Conservation (phyloP, 2,329 filamentous ascomycete genomes). For the Trichoderma arundinaceum region DNA sequence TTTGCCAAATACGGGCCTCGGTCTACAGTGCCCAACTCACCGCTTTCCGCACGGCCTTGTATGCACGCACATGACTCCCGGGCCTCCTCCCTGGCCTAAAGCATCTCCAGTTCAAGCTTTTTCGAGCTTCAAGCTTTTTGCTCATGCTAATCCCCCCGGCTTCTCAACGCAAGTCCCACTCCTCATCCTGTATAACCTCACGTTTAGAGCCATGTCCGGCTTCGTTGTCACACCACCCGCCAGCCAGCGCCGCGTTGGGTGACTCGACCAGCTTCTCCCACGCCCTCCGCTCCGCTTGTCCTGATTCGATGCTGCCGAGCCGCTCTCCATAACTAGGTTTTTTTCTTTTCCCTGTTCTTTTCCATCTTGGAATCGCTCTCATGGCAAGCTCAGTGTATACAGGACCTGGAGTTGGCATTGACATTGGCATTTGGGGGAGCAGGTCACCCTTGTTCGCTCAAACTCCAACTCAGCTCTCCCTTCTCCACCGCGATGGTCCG, state of each 20-base stretch:
- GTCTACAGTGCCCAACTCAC: not conserved
- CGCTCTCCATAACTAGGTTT: not conserved
- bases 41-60: not conserved
- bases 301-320: not conserved
- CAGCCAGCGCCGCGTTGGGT: slow-evolving; percentile 12
- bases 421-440: not conserved
- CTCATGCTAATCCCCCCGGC: too few relatives aligned
- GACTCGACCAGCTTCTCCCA: not conserved
- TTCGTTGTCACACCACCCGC: slow-evolving; percentile 17
- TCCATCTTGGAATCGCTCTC: too few relatives aligned
- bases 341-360: not conserved
- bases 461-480: slow-evolving; percentile 21
- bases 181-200: slow-evolving; percentile 13
- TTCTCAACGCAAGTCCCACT: not conserved
- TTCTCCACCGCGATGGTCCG: slow-evolving; percentile 24
- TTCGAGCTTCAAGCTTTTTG: too few relatives aligned
- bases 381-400: too few relatives aligned
- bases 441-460: not conserved
- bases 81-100: too few relatives aligned
- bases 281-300: slow-evolving; percentile 4
- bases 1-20: not conserved
- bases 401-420: too few relatives aligned
- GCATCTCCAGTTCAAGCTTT: too few relatives aligned
- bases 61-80: not conserved
- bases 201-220: not conserved